A percentile compares a stretch with the other conserved stretches of the same genome.
phyloP scores from a whole-genome alignment of 805 yeast species.

The Debaryomyces hansenii region DNA sequence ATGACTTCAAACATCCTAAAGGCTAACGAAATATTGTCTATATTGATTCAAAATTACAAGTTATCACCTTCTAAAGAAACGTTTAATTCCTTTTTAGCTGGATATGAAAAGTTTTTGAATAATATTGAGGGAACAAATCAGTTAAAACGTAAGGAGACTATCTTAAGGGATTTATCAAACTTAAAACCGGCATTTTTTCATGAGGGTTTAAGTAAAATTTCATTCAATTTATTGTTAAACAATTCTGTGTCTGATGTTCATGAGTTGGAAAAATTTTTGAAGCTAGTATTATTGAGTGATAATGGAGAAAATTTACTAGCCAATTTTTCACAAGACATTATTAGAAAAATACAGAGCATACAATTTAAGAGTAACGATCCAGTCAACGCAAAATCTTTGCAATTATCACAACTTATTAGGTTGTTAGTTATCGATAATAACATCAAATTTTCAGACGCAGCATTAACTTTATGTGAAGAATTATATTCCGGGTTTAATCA shows the following conservation, averaged over 20 bases:
- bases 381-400: constrained; percentile 13
- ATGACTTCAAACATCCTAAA: constrained; percentile 13
- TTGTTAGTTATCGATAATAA: constrained; percentile 10
- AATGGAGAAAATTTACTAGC: constrained; percentile 9
- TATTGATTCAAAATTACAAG: constrained; percentile 11
- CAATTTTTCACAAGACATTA: constrained; percentile 16
- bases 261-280: constrained; percentile 30
- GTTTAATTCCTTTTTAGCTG: constrained; percentile 17
- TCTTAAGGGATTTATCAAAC: constrained; percentile 19
- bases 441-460: constrained; percentile 3
- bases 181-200: constrained; percentile 32
- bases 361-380: constrained; percentile 8
- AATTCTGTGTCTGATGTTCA: constrained; percentile 17
- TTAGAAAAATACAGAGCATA: constrained; percentile 16
- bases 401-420: constrained; percentile 21
- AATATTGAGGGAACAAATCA: constrained; percentile 5
- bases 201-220: constrained; percentile 12
- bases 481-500: background rate
- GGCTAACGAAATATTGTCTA: constrained; percentile 11
- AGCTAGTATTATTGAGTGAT: constrained; percentile 13
- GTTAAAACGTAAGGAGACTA: constrained; percentile 5
- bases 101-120: constrained; percentile 10
- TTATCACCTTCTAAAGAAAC: constrained; percentile 24
- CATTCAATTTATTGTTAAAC: constrained; percentile 21
- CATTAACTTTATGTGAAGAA: constrained; percentile 3